phyloP scores from a whole-genome alignment of 78 protist species.

The Monosiga brevicollis region DNA sequence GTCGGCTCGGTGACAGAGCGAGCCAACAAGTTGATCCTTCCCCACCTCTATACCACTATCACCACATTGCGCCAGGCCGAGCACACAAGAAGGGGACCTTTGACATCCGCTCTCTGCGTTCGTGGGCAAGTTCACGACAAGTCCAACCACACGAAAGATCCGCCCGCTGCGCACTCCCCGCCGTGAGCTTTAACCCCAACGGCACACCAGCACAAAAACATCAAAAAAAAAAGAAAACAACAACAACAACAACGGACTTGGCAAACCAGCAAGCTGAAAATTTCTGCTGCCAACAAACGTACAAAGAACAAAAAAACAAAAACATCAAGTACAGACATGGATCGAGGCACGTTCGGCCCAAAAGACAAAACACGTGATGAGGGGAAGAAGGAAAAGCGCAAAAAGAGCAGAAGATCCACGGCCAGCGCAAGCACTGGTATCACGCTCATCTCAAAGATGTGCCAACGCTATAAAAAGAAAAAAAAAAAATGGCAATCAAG shows the following conservation, averaged over 20 bases:
- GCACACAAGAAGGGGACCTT: no score
- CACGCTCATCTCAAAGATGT: not conserved
- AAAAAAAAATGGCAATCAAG: not conserved
- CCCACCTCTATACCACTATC: no score
- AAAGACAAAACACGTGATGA: not conserved
- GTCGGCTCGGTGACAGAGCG: no score
- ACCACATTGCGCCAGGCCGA: no score
- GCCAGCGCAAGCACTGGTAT: not conserved
- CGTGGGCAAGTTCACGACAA: no score
- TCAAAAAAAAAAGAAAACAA: not conserved
- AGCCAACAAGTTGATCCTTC: no score
- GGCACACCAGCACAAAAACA: not conserved
- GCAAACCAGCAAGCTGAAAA: no score
- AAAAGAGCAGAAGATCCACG: not conserved
- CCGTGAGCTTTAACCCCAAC: no score
- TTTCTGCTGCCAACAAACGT: no score
- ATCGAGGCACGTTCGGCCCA: not conserved
- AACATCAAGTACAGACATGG: not conserved
- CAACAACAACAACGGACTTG: not conserved
- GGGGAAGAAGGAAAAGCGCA: not conserved
- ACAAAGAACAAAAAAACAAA: not conserved
- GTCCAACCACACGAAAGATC: no score
- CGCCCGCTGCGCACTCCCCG: no score
- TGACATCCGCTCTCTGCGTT: no score
- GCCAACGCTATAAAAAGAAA: not conserved